A percentile compares a stretch with the other conserved stretches of the same genome.
Conservation (phyloP, 257 asterid genomes). For the Solanum peruvianum region DNA sequence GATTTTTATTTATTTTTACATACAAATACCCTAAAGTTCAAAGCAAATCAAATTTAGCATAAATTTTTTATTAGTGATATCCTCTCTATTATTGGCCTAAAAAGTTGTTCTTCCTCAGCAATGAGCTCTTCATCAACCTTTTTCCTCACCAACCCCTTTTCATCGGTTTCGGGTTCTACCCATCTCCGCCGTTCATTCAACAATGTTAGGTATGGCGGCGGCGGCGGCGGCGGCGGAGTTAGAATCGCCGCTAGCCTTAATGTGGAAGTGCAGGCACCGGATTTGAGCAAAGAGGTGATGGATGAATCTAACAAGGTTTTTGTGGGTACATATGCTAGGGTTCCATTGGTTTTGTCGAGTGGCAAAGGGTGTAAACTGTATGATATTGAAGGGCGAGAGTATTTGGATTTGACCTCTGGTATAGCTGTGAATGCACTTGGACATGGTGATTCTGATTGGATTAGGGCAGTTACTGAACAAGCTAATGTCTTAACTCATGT, state of each 20-base stretch:
- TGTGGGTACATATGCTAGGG: constrained; percentile 84
- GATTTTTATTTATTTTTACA: not conserved
- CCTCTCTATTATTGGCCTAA: not conserved
- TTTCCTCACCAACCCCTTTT: constrained; percentile 15
- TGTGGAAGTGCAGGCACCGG: constrained; percentile 28
- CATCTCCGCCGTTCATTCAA: constrained; percentile 14
- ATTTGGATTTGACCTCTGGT: constrained; percentile 77
- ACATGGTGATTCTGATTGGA: constrained; percentile 83
- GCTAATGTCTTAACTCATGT: constrained; percentile 62
- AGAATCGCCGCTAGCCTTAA: constrained; percentile 32
- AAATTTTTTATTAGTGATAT: not conserved
- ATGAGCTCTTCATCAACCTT: constrained; percentile 27
- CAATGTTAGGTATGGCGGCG: not conserved
- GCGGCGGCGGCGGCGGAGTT: not conserved
- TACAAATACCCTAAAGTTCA: not conserved
- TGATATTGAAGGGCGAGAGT: constrained; percentile 83
- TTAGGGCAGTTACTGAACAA: constrained; percentile 55
- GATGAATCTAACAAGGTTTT: constrained; percentile 58
- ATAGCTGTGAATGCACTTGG: constrained; percentile 95
- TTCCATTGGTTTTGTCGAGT: constrained; percentile 51
- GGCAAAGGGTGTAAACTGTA: constrained; percentile 79
- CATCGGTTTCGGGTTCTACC: not conserved
- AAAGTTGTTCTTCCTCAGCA: not conserved
- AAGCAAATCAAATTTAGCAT: not conserved
- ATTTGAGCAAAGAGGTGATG: constrained; percentile 31